These are phyloP conservation scores for Mycena olivaceomarginata DNA, from an alignment of 768 basidiomycete genomes.

Conservation along the genomic window DNA sequence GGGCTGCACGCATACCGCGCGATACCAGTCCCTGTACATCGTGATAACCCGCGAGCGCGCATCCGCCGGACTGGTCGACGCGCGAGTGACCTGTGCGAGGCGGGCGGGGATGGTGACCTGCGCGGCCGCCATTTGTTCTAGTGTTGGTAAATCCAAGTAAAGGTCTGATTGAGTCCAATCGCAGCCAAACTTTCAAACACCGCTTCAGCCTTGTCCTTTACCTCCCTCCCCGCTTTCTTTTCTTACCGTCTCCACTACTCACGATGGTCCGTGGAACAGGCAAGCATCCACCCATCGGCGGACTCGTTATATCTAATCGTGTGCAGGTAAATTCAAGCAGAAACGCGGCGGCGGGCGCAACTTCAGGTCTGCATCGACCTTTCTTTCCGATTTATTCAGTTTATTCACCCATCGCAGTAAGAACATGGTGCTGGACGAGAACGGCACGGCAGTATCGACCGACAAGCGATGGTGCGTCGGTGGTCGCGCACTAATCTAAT, in stretches of 20 bases:
- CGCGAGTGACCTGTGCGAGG: conserved; percentile 81
- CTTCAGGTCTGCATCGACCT: conserved; percentile 74
- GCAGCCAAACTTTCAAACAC: conserved; percentile 11
- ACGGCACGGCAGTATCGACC: conserved; percentile 72
- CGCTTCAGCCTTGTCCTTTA: conserved; percentile 24
- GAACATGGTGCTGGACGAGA: conserved; percentile 74
- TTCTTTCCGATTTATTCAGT: conserved; percentile 19
- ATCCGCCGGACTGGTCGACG: conserved; percentile 74
- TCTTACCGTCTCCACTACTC: conserved; percentile 28
- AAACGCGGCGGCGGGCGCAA: conserved; percentile 92
- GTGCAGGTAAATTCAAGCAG: conserved; percentile 86
- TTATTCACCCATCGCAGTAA: conserved; percentile 61
- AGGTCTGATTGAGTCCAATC: too few relatives aligned
- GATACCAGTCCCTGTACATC: conserved; percentile 96
- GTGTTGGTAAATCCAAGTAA: conserved; percentile 29
- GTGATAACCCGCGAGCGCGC: conserved; percentile 82
- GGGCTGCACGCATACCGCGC: conserved; percentile 76
- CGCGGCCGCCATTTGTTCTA: conserved; percentile 67
- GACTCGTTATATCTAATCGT: neutral
- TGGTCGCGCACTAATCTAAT: conserved; percentile 17
- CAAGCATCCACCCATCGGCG: conserved; percentile 41
- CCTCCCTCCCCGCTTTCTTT: conserved; percentile 22
- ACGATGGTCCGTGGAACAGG: conserved; percentile 73
- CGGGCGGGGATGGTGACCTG: conserved; percentile 91
- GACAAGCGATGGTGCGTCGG: conserved; percentile 66